Evolutionary conservation across 495 filamentous ascomycete species (phyloP), one percentile per base, ranked within the genome.

Genomic region (Neurospora discreta): DNA sequence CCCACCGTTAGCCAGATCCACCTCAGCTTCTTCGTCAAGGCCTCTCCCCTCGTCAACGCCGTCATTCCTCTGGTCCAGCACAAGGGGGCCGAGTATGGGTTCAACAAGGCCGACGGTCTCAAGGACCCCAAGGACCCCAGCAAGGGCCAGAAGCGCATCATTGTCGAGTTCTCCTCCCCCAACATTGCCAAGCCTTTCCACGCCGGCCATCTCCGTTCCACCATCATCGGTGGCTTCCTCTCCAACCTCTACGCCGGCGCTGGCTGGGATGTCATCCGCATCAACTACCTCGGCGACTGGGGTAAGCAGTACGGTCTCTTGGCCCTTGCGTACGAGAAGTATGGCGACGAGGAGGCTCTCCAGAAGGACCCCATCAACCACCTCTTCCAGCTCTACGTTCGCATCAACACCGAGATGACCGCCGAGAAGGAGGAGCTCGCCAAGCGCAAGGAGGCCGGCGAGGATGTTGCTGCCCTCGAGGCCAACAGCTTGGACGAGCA

Each of bases 11-110:
- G 80, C 72, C 90, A 89, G 70, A 85, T 88, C 67, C 95, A 93
- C 76, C 76, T 98, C 16, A 88, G 90, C 75, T 97, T 98, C 85
- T 95, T 91, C 85, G 90, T 91, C 85, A 90, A 90, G 77, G 81
- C 85, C 16, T 77, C 81, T 1, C 85, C 88, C 38, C 82, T 94
- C 42, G 78, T 86, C 68, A 77, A 88, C 70, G 81, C 88, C 13
- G 84, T 95, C 39, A 84, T 95, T 65, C 84, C 86, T 15, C 84
- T 87, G 39, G 89, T 94, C 70, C 84, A 91, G 36, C 81, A 84
- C 42, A 80, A 86, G 68, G 90, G 90, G 76, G 75, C 79, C 15
- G 82, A 85, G 7, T 97, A 87, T 72, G 93, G 93, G 69, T 84
- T 81, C 73, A 91, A 93, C 81, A 83, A 82, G 69, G 88, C 84